phyloP scores from a whole-genome alignment of 169 alveolate genomes.

The Fabrea salina region DNA sequence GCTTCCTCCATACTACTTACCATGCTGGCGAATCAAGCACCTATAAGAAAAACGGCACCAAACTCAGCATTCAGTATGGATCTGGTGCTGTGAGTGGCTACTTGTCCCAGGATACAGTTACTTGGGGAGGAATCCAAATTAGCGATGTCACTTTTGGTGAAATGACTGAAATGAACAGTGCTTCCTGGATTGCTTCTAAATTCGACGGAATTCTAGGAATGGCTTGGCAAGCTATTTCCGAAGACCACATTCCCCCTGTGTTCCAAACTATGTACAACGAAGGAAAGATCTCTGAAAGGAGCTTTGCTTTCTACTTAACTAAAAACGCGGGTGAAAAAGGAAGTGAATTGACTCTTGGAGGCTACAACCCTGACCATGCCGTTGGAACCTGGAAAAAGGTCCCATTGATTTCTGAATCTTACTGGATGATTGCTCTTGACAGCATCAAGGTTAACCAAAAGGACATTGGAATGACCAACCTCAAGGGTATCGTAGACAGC shows the following conservation, averaged over 20 bases:
- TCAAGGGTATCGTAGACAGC: constrained; percentile 77
- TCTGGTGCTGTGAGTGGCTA: constrained; percentile 77
- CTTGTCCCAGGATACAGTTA: constrained; percentile 63
- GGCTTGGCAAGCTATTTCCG: constrained; percentile 74
- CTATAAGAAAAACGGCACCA: constrained; percentile 57
- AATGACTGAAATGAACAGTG: constrained; percentile 63
- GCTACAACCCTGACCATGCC: constrained; percentile 56
- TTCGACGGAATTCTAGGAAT: constrained; percentile 87
- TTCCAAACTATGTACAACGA: constrained; percentile 37
- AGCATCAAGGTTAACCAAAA: constrained; percentile 39
- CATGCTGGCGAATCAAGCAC: constrained; percentile 58
- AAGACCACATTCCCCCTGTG: constrained; percentile 54
- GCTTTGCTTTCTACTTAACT: constrained; percentile 75
- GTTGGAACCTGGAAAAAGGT: constrained; percentile 68
- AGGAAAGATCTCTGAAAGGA: constrained; percentile 46
- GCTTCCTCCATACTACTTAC: constrained; percentile 57
- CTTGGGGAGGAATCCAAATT: constrained; percentile 56
- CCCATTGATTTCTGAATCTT: constrained; percentile 64
- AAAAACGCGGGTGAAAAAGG: constrained; percentile 57
- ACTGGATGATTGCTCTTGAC: constrained; percentile 69
- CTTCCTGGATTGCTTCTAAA: constrained; percentile 66
- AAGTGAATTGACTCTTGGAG: constrained; percentile 74
- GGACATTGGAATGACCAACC: constrained; percentile 8
- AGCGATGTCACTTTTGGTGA: constrained; percentile 67
- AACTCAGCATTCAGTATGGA: constrained; percentile 66